Evolutionary conservation across 2,329 filamentous ascomycete genomes (phyloP).

Genomic region (Colletotrichum sp.): DNA sequence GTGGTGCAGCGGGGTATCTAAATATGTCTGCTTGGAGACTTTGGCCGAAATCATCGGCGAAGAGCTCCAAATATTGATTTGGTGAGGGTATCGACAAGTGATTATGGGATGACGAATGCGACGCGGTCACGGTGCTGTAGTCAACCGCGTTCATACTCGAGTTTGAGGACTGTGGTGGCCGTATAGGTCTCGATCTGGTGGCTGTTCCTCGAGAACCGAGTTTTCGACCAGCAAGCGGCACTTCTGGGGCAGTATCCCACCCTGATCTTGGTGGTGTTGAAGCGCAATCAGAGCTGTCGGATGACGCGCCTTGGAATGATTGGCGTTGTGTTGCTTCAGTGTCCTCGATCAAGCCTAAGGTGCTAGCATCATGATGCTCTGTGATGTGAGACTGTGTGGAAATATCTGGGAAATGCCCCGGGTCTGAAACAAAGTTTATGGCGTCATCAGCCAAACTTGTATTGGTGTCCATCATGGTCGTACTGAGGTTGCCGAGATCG

Average conservation of each 20-base stretch:
- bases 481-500: neutral
- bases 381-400: neutral
- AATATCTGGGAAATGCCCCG: neutral
- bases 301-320: neutral
- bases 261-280: neutral
- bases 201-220: neutral
- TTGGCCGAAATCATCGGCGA: neutral
- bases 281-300: neutral
- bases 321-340: neutral
- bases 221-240: neutral
- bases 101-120: neutral
- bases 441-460: neutral
- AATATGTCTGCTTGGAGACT: neutral
- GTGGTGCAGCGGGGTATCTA: neutral
- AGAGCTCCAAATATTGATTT: neutral
- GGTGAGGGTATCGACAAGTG: neutral
- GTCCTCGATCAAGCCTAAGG: neutral
- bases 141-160: neutral
- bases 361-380: neutral
- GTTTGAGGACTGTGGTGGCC: neutral
- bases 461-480: neutral
- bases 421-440: neutral
- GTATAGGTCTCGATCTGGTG: neutral
- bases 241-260: neutral
- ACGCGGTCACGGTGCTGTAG: neutral